Percentiles rank a stretch among this genome's conserved stretches.
Conservation (phyloP, 148 eudicot genomes). For the Tetragonia tetragonoides region DNA sequence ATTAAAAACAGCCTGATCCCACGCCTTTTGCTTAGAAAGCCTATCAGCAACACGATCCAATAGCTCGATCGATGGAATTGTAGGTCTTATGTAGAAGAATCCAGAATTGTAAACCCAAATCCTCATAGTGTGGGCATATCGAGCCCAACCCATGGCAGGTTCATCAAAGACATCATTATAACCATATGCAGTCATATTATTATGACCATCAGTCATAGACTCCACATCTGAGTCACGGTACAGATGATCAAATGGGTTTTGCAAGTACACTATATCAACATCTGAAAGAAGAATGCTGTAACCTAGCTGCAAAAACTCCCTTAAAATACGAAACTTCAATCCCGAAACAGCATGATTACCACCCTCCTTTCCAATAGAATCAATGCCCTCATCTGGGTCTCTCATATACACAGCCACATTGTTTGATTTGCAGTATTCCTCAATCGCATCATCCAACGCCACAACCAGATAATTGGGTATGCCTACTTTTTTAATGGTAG, state of each 20-base stretch:
- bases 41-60: conserved; percentile 79
- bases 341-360: conserved; percentile 88
- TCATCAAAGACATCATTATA: conserved; percentile 87
- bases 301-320: conserved; percentile 90
- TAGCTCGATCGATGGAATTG: conserved; percentile 86
- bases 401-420: conserved; percentile 63
- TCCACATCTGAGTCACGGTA: conserved; percentile 91
- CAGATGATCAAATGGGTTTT: conserved; percentile 82
- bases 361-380: conserved; percentile 59
- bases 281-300: conserved; percentile 87
- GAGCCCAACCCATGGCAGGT: conserved; percentile 96
- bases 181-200: conserved; percentile 84
- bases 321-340: conserved; percentile 72
- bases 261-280: conserved; percentile 88
- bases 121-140: conserved; percentile 95
- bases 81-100: conserved; percentile 87
- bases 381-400: conserved; percentile 74
- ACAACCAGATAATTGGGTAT: conserved; percentile 77
- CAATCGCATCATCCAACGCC: conserved; percentile 71
- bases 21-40: conserved; percentile 53
- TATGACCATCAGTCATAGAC: conserved; percentile 95
- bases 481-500: conserved; percentile 61
- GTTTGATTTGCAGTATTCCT: conserved; percentile 56
- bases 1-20: conserved; percentile 99
- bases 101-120: conserved; percentile 97